Evolutionary conservation across 768 basidiomycete genomes (phyloP).

Genomic region (Candolleomyces efflorescens): DNA sequence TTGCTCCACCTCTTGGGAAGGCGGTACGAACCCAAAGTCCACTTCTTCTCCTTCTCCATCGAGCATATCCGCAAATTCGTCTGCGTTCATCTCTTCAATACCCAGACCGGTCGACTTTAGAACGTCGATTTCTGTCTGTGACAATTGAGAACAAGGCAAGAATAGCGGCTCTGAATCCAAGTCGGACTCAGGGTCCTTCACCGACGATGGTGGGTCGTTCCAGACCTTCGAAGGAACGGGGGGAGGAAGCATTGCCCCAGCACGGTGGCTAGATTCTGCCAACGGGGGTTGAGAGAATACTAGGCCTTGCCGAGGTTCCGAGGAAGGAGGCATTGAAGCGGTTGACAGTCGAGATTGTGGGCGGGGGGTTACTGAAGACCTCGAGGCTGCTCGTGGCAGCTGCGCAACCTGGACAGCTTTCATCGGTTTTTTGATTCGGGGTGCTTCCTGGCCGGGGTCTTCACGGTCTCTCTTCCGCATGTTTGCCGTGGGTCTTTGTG

Average conservation of each 20-base stretch:
- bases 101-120: constrained; percentile 62
- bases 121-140: constrained; percentile 46
- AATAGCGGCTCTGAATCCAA: constrained; percentile 46
- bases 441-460: constrained; percentile 33
- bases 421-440: constrained; percentile 48
- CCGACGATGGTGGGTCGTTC: not conserved
- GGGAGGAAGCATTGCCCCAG: constrained; percentile 6
- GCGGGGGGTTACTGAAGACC: not conserved
- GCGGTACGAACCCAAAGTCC: constrained; percentile 17
- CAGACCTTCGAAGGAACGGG: constrained; percentile 1
- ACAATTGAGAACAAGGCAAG: constrained; percentile 55
- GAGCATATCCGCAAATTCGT: constrained; percentile 58
- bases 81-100: constrained; percentile 58
- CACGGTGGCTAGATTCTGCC: constrained; percentile 13
- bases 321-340: constrained; percentile 12
- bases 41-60: constrained; percentile 60
- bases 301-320: constrained; percentile 21
- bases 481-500: constrained; percentile 16
- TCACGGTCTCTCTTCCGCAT: constrained; percentile 43
- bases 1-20: no score
- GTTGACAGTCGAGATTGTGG: constrained; percentile 12
- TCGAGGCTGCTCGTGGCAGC: not conserved
- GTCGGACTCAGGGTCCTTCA: constrained; percentile 13
- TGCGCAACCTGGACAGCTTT: constrained; percentile 40
- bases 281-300: constrained; percentile 25